Evolutionary conservation across 148 eudicot genomes (phyloP), one percentile per base, ranked within the genome.

Genomic region (Amaranthus hypochondriacus): DNA sequence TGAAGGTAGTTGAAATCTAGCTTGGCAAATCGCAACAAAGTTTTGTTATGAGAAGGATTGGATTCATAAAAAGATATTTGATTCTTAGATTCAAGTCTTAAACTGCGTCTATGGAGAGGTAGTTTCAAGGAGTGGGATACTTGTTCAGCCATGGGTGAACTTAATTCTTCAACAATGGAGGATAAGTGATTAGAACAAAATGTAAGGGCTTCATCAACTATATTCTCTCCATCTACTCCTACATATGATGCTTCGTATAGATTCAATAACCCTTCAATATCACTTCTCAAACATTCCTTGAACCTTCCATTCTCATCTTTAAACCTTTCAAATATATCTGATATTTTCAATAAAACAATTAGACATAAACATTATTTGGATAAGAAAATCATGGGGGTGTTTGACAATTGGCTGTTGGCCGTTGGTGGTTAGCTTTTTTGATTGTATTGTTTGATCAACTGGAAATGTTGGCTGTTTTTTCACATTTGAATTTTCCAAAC

Each of bases 1-100:
- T 87, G 88, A 68, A 85, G 59, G 12, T 65, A 28, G 70, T 83
- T 81, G 72, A 87, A 87, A 50, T 87, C 87, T 42, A 81, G 46
- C 43, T 81, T 83, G 2, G 87, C 84, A 2, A 87, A 79, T 12
- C 5, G 57, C 6, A 87, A 56, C 13, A 87, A 57, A 0, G 42
- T 47, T 21, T 71, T 42, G 58, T 79, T 43, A 61, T 66, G 78
- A 5, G 54, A 58, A 56, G 79, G 69, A 6, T 74, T 75, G 52
- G 80, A 43, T 8, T 74, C 81, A 46, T 84, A 89, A 57, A 78
- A 7, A 2, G 81, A 58, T 0, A 88, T 82, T 44, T 79, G 80
- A 14, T 61, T 59, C 62, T 74, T 73, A 0, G 87, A 79, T 56
- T 83, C 86, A 0, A 86, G 18, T 50, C 88, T 79, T 55, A 73